Percentiles rank a stretch among this genome's conserved stretches.
Conservation (phyloP, 768 basidiomycete species). For the Suillus bovinus region DNA sequence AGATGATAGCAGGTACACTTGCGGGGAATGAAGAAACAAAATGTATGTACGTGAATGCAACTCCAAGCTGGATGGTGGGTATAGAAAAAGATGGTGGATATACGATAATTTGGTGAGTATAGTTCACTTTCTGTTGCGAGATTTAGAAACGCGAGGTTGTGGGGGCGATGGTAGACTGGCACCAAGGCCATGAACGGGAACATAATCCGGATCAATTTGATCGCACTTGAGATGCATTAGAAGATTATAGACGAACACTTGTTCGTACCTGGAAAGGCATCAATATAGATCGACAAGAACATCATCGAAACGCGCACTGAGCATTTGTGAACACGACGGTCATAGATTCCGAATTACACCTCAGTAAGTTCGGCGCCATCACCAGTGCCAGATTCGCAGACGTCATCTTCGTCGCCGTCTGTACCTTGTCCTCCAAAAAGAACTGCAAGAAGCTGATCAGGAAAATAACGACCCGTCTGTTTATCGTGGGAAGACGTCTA, state of each 20-base stretch:
- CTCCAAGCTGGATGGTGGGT: constrained; percentile 3
- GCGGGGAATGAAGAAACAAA: not conserved
- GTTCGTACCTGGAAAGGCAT: constrained; percentile 67
- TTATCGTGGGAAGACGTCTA: constrained; percentile 77
- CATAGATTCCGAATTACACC: constrained; percentile 88
- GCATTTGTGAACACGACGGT: constrained; percentile 89
- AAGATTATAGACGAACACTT: constrained; percentile 84
- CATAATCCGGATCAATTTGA: constrained; percentile 75
- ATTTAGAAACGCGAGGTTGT: constrained; percentile 52
- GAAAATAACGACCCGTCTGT: constrained; percentile 84
- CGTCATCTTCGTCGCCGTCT: constrained; percentile 84
- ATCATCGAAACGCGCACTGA: constrained; percentile 55
- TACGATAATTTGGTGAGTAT: not conserved
- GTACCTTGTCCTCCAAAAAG: constrained; percentile 78
- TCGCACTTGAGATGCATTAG: constrained; percentile 76
- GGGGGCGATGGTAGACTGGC: constrained; percentile 51
- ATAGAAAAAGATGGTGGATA: constrained; percentile 6
- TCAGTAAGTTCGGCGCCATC: constrained; percentile 87
- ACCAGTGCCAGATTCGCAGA: constrained; percentile 85
- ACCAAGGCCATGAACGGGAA: constrained; percentile 77
- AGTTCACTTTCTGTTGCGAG: constrained; percentile 49
- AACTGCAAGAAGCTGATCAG: constrained; percentile 89
- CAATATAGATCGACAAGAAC: not conserved
- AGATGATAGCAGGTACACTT: constrained; percentile 9
- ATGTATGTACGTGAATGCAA: constrained; percentile 2